A percentile compares a stretch with the other conserved stretches of the same genome.
phyloP scores from a whole-genome alignment of 495 filamentous ascomycete species.

The Penicillium taxi region DNA sequence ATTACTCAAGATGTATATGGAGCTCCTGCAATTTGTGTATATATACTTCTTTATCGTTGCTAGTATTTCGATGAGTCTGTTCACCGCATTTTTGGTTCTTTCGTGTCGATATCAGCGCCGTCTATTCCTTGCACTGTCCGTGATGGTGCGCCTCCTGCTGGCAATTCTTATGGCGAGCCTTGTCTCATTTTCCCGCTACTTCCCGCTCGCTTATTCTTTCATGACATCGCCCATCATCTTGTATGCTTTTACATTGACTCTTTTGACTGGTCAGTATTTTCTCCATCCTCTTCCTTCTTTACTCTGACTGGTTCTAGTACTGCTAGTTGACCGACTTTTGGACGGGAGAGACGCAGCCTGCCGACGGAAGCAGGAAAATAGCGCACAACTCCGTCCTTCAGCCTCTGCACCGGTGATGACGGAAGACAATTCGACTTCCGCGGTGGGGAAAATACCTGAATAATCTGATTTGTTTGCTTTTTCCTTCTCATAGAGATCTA shows the following conservation, averaged over 20 bases:
- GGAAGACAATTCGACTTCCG: background rate
- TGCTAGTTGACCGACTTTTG: slow-evolving; percentile 39
- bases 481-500: no score
- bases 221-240: slow-evolving; percentile 39
- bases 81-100: slow-evolving; percentile 26
- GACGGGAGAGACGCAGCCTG: slow-evolving; percentile 23
- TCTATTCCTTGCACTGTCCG: slow-evolving; percentile 18
- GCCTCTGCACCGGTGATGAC: slow-evolving; percentile 7
- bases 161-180: slow-evolving; percentile 24
- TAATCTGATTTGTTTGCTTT: no score
- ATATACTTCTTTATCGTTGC: slow-evolving; percentile 36
- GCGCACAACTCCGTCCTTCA: slow-evolving; percentile 6
- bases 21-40: slow-evolving; percentile 35
- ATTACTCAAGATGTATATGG: slow-evolving; percentile 33
- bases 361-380: slow-evolving; percentile 26
- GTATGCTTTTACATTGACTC: slow-evolving; percentile 32
- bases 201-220: slow-evolving; percentile 30
- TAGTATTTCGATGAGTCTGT: slow-evolving; percentile 28
- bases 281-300: background rate
- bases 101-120: slow-evolving; percentile 20
- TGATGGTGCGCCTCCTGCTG: slow-evolving; percentile 22
- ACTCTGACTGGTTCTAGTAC: slow-evolving; percentile 22
- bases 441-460: no score
- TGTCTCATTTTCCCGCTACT: slow-evolving; percentile 25
- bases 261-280: slow-evolving; percentile 29